Base-by-base conservation (phyloP, 2,329 filamentous ascomycete species). In the Juglanconis juglandina region DNA sequence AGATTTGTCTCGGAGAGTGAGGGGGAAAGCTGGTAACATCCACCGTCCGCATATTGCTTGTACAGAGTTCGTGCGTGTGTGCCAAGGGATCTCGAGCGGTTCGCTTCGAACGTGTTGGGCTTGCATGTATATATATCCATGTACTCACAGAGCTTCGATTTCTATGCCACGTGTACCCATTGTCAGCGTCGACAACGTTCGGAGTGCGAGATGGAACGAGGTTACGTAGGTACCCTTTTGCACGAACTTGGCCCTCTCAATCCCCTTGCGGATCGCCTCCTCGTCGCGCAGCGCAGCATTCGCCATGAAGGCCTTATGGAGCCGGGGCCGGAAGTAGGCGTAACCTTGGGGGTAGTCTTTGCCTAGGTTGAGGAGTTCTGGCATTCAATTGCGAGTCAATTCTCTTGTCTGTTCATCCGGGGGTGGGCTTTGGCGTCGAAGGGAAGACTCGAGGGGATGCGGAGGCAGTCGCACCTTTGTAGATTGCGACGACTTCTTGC, bases 111-210 rank as follows among this genome's bases (percentile, higher is more conserved):
- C n/a, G n/a, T n/a, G 9, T 32, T 44, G 17, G 33, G n/a, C 24
- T 33, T 11, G 8, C 42, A 46, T 5, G 8, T 13, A 46, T 34
- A 2, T n/a, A n/a, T n/a, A n/a, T n/a, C n/a, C n/a, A n/a, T n/a
- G n/a, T n/a, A 83, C 91, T 85, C 81, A 97, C 91, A 98, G 73
- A 17, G 92, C 89, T 77, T 97, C 93, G 63, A 98, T 91, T 73
- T 97, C 94, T 95, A 66, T 7, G 41, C 9, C 53, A 14, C 7
- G 3, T 24, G 3, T 24, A 2, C 8, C 34, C 39, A 63, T 10
- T 53, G 56, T 62, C 35, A 65, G 55, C 13, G 50, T 39, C 5
- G 13, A 24, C 13, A 32, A 37, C 44, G n/a, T 37, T 3, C n/a
- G n/a, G n/a, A n/a, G n/a, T n/a, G n/a, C n/a, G n/a, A n/a, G n/a